These are phyloP conservation scores for Penicillium sp. DNA, from an alignment of 2,329 filamentous ascomycete species.

Conservation along the genomic window DNA sequence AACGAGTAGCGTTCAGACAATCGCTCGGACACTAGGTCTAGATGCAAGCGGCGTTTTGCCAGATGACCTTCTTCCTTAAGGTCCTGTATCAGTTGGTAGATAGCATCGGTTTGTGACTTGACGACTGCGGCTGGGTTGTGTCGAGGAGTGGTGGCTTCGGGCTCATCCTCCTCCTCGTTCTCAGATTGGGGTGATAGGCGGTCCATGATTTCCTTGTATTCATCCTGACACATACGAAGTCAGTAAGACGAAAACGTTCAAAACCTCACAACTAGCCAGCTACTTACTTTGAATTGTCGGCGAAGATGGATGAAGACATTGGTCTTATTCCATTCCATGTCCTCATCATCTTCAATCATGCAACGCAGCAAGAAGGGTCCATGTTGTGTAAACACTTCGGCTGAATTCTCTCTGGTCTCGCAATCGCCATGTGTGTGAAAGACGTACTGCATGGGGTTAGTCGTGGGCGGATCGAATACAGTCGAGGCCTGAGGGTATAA, in stretches of 20 bases:
- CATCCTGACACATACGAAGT: constrained; percentile 25
- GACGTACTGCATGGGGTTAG: constrained; percentile 36
- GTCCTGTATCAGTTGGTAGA: constrained; percentile 40
- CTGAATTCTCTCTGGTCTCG: constrained; percentile 48
- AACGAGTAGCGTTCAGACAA: constrained; percentile 31
- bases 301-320: constrained; percentile 46
- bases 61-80: constrained; percentile 42
- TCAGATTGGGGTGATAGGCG: constrained; percentile 23
- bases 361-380: constrained; percentile 47
- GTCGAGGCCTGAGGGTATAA: background rate
- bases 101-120: constrained; percentile 36
- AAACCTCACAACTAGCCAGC: background rate
- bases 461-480: background rate
- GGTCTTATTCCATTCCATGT: constrained; percentile 46
- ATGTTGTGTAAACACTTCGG: constrained; percentile 48
- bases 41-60: constrained; percentile 41
- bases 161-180: constrained; percentile 19
- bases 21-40: constrained; percentile 37
- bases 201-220: constrained; percentile 33
- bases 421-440: constrained; percentile 43
- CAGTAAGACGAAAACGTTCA: background rate
- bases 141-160: constrained; percentile 21
- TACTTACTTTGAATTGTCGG: constrained; percentile 42
- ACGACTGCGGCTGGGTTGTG: constrained; percentile 28
- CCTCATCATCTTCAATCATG: constrained; percentile 49